Percentiles rank a stretch among this genome's conserved stretches.
Conservation (phyloP, 1,284 basidiomycete genomes). For the Leccinum griseonigrum region DNA sequence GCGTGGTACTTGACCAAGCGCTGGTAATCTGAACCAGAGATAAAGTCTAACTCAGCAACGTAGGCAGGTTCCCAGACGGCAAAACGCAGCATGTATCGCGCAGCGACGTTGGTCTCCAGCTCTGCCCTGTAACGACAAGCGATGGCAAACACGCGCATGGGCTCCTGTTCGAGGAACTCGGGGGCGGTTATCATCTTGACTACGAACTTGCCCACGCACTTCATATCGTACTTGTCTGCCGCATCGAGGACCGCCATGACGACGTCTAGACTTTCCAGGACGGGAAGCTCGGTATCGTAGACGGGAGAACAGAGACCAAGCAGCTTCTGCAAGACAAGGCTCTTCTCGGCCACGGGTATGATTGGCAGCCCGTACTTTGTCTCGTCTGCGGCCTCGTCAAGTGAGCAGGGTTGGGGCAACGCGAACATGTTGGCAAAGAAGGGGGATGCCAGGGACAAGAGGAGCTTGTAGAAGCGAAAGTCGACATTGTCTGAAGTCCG, state of each 20-base stretch:
- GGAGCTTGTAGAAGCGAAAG: conserved; percentile 38
- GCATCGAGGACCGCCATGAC: conserved; percentile 36
- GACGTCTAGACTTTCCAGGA: conserved; percentile 29
- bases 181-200: conserved; percentile 36
- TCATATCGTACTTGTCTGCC: conserved; percentile 38
- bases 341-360: conserved; percentile 32
- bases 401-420: conserved; percentile 34
- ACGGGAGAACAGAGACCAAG: conserved; percentile 33
- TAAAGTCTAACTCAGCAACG: conserved; percentile 42
- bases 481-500: conserved; percentile 38
- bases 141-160: conserved; percentile 52
- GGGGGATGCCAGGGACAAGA: conserved; percentile 39
- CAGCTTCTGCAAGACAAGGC: conserved; percentile 28
- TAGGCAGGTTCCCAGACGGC: conserved; percentile 37
- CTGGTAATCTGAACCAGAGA: conserved; percentile 45
- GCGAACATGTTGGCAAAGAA: conserved; percentile 44
- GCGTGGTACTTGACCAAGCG: conserved; percentile 45
- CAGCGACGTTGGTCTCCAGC: conserved; percentile 42
- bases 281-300: conserved; percentile 28
- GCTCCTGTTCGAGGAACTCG: conserved; percentile 42
- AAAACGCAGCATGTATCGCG: conserved; percentile 41
- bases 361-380: conserved; percentile 32
- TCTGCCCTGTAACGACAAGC: conserved; percentile 46
- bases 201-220: conserved; percentile 33
- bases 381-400: conserved; percentile 29